Percentiles rank a stretch among this genome's conserved stretches.
These are phyloP conservation scores for Crucibulum laeve DNA, from an alignment of 768 basidiomycete genomes.

Conservation along the genomic window DNA sequence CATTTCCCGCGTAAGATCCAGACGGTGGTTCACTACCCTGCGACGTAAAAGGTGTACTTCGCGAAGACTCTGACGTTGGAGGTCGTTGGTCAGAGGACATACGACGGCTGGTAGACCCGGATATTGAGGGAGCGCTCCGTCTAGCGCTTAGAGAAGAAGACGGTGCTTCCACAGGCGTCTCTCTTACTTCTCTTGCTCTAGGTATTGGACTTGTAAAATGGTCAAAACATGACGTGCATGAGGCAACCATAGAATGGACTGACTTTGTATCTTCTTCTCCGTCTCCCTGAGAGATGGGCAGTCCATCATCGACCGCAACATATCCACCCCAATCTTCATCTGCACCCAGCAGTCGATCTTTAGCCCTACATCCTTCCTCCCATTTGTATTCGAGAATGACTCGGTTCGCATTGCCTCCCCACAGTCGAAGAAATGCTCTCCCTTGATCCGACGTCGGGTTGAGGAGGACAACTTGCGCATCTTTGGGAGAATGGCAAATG, in stretches of 20 bases:
- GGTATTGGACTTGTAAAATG: too few relatives aligned
- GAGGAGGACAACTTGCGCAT: slow-evolving; percentile 57
- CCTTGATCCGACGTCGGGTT: slow-evolving; percentile 49
- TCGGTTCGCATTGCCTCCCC: slow-evolving; percentile 48
- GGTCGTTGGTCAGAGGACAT: too few relatives aligned
- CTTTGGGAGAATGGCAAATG: slow-evolving; percentile 44
- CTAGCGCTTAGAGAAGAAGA: too few relatives aligned
- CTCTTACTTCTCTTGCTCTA: too few relatives aligned
- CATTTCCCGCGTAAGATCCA: too few relatives aligned
- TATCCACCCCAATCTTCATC: slow-evolving; percentile 52
- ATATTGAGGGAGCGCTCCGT: too few relatives aligned
- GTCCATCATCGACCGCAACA: slow-evolving; percentile 34
- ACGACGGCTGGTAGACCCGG: too few relatives aligned
- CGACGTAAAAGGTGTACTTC: too few relatives aligned
- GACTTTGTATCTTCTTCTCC: slow-evolving; percentile 31
- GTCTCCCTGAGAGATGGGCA: slow-evolving; percentile 27
- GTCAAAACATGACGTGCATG: slow-evolving; percentile 6
- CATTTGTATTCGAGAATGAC: slow-evolving; percentile 51
- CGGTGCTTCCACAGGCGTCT: too few relatives aligned
- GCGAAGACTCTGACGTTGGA: too few relatives aligned
- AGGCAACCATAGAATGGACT: slow-evolving; percentile 31
- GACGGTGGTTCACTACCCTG: too few relatives aligned
- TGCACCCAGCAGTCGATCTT: slow-evolving; percentile 38
- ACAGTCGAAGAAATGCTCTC: slow-evolving; percentile 52
- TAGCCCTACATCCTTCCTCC: slow-evolving; percentile 41